Conservation (phyloP, 768 basidiomycete species). For the Leucocoprinus sp. region DNA sequence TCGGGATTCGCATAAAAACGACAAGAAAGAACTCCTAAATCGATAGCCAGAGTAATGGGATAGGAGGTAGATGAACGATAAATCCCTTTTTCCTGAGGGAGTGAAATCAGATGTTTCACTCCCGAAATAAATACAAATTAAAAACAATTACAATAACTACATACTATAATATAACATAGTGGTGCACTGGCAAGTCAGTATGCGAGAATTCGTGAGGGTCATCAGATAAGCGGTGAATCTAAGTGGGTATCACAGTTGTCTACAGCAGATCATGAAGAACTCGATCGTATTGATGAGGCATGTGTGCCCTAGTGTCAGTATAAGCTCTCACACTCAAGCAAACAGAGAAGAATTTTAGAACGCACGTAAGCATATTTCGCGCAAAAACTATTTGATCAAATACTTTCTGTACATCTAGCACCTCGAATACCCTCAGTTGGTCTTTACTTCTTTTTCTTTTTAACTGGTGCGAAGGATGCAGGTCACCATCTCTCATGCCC, state of each 20-base stretch:
- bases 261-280: conserved; percentile 63
- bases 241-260: conserved; percentile 8
- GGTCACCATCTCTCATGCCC: conserved; percentile 67
- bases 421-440: conserved; percentile 68
- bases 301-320: conserved; percentile 45
- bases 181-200: background rate
- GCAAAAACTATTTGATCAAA: conserved; percentile 80
- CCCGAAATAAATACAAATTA: too few relatives aligned
- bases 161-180: background rate
- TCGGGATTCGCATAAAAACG: too few relatives aligned
- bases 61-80: too few relatives aligned
- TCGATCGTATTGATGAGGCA: conserved; percentile 76
- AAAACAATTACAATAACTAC: background rate
- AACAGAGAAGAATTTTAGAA: background rate
- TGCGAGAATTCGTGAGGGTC: background rate
- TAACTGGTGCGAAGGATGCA: conserved; percentile 49
- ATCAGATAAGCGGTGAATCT: background rate
- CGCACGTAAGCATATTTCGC: conserved; percentile 70
- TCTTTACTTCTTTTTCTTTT: conserved; percentile 21
- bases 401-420: conserved; percentile 65
- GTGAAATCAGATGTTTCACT: too few relatives aligned
- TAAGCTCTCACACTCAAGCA: conserved; percentile 5
- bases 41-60: too few relatives aligned
- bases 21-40: too few relatives aligned
- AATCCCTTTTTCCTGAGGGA: too few relatives aligned